phyloP scores from a whole-genome alignment of 2,329 filamentous ascomycete genomes.

The Lomentospora prolificans region DNA sequence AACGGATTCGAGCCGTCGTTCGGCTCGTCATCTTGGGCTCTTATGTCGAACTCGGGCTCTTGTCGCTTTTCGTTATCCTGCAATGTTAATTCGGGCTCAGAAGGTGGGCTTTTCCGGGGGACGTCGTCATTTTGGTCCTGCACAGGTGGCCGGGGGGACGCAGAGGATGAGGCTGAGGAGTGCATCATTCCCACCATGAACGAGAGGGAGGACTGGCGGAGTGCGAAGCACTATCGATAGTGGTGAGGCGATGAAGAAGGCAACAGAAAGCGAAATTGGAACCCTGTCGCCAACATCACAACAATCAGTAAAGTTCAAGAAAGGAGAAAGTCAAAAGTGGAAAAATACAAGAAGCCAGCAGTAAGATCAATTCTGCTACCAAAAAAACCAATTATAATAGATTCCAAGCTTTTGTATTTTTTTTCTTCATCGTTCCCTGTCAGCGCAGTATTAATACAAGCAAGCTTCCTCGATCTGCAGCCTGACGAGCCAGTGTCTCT shows the following conservation, averaged over 20 bases:
- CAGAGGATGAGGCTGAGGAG: background rate
- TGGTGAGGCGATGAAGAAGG: too few relatives aligned
- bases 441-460: too few relatives aligned
- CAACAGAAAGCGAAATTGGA: too few relatives aligned
- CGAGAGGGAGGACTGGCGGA: background rate
- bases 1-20: slow-evolving; percentile 29
- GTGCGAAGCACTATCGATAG: too few relatives aligned
- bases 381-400: background rate
- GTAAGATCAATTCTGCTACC: too few relatives aligned
- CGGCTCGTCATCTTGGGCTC: slow-evolving; percentile 5
- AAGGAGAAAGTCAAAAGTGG: background rate
- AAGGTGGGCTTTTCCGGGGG: background rate
- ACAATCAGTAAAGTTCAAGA: too few relatives aligned
- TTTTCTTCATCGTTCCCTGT: too few relatives aligned
- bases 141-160: too few relatives aligned
- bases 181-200: background rate
- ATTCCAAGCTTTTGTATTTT: too few relatives aligned
- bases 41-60: background rate
- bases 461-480: too few relatives aligned
- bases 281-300: too few relatives aligned
- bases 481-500: background rate
- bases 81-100: background rate
- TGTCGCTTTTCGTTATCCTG: background rate
- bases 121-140: background rate
- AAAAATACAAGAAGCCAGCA: background rate